Percentiles rank a stretch among this genome's conserved stretches.
Evolutionary conservation across 108 stramenopile genomes (phyloP).

Genomic region (Cyclotella baltica): DNA sequence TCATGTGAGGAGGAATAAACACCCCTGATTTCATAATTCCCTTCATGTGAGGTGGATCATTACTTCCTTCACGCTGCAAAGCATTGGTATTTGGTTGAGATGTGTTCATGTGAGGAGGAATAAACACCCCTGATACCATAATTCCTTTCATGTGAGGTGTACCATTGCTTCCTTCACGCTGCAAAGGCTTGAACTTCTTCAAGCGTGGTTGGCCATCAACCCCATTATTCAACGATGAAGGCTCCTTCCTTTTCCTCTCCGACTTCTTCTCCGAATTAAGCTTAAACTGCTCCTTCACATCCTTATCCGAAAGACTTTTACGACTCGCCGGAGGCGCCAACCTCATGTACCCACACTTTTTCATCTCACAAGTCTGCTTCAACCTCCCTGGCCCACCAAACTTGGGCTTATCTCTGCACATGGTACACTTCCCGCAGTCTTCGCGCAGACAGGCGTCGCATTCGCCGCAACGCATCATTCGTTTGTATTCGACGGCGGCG

Average conservation of each 20-base stretch:
- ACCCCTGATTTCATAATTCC: too few species aligned
- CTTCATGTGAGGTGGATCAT: too few species aligned
- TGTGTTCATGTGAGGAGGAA: too few species aligned
- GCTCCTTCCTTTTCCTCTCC: not conserved
- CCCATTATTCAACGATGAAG: not conserved
- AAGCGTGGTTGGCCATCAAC: not conserved
- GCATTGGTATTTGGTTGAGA: too few species aligned
- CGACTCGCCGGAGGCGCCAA: conserved; percentile 45
- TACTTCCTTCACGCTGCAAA: too few species aligned
- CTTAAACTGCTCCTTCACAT: conserved; percentile 23
- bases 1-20: too few species aligned
- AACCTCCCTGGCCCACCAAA: conserved; percentile 40
- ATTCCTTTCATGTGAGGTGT: too few species aligned
- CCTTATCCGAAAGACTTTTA: conserved; percentile 27
- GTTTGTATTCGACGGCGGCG: conserved; percentile 42
- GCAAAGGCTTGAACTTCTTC: not conserved
- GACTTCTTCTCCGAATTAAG: not conserved
- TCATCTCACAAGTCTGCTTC: conserved; percentile 39
- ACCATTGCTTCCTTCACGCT: too few species aligned
- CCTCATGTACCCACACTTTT: conserved; percentile 44
- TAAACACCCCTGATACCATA: too few species aligned
- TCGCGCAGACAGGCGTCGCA: conserved; percentile 42
- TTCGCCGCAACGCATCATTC: conserved; percentile 50
- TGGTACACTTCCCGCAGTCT: conserved; percentile 48
- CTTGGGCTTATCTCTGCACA: conserved; percentile 43